These are phyloP conservation scores for Solanum clarkiae DNA, from an alignment of 257 asterid species.

Conservation along the genomic window DNA sequence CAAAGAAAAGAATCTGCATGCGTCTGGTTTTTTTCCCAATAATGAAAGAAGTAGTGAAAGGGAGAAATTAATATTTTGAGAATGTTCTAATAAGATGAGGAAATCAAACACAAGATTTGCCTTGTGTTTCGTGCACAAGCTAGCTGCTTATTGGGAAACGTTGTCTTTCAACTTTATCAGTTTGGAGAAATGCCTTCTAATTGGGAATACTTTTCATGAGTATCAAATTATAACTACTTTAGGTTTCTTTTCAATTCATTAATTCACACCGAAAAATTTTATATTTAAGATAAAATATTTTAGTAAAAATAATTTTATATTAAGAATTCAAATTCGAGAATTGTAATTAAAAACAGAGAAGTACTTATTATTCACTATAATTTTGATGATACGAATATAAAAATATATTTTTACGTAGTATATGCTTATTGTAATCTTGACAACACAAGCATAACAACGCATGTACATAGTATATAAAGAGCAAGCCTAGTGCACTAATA, in stretches of 20 bases:
- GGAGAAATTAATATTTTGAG: not conserved
- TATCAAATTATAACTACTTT: not conserved
- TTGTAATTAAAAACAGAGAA: too few species aligned
- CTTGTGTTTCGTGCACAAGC: not conserved
- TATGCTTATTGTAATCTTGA: not conserved
- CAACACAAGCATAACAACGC: not conserved
- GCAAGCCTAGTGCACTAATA: too few species aligned
- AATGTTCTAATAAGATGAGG: not conserved
- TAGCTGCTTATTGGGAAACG: not conserved
- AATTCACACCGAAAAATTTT: fast-evolving
- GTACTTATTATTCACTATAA: too few species aligned
- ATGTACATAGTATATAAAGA: not conserved
- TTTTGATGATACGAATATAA: too few species aligned
- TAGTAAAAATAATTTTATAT: too few species aligned
- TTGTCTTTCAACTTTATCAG: not conserved
- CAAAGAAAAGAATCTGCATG: conserved; percentile 34
- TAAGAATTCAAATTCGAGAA: too few species aligned
- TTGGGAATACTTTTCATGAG: not conserved
- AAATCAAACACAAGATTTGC: not conserved
- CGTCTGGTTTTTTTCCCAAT: not conserved
- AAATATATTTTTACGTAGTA: too few species aligned
- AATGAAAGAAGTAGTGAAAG: not conserved
- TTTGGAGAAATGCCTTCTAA: not conserved
- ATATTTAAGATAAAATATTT: too few species aligned
- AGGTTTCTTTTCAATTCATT: too few species aligned